Evolutionary conservation across 2,329 filamentous ascomycete species (phyloP).

Genomic region (Claviceps quebecensis): DNA sequence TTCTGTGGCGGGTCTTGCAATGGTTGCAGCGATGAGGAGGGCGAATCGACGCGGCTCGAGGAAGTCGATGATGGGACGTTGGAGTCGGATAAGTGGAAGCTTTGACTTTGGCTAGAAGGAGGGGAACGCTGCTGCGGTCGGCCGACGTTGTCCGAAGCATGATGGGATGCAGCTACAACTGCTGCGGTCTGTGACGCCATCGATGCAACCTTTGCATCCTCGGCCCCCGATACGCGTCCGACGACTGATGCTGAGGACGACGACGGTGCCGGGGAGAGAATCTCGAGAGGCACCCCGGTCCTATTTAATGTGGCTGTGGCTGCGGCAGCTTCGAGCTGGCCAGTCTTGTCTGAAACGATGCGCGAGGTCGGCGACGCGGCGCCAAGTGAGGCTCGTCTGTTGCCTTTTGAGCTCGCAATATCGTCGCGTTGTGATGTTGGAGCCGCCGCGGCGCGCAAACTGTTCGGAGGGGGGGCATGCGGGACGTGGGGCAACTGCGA

Average conservation of each 20-base stretch:
- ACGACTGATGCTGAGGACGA: conserved; percentile 27
- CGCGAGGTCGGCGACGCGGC: not conserved
- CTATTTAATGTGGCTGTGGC: conserved; percentile 14
- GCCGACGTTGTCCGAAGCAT: conserved; percentile 7
- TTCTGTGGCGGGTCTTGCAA: conserved; percentile 23
- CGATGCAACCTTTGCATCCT: conserved; percentile 29
- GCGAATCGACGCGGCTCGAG: not conserved
- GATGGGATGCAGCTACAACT: conserved; percentile 12
- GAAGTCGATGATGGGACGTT: conserved; percentile 1
- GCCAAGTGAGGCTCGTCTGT: not conserved
- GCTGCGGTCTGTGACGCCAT: conserved; percentile 32
- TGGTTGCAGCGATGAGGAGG: conserved; percentile 2
- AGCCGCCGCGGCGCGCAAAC: conserved; percentile 9
- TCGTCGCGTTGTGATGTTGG: conserved; percentile 13
- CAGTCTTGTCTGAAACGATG: not conserved
- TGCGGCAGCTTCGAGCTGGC: not conserved
- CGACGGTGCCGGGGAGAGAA: conserved; percentile 41
- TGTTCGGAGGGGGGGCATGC: conserved; percentile 17
- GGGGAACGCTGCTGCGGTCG: conserved; percentile 21
- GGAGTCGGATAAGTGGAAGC: conserved; percentile 17
- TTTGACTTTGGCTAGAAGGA: conserved; percentile 20
- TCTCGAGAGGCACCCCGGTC: conserved; percentile 29
- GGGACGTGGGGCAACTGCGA: conserved; percentile 8
- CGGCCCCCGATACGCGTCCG: conserved; percentile 21
- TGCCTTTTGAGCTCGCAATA: not conserved